Base-by-base conservation (phyloP, 805 yeast genomes). In the Myxozyma geophila region DNA sequence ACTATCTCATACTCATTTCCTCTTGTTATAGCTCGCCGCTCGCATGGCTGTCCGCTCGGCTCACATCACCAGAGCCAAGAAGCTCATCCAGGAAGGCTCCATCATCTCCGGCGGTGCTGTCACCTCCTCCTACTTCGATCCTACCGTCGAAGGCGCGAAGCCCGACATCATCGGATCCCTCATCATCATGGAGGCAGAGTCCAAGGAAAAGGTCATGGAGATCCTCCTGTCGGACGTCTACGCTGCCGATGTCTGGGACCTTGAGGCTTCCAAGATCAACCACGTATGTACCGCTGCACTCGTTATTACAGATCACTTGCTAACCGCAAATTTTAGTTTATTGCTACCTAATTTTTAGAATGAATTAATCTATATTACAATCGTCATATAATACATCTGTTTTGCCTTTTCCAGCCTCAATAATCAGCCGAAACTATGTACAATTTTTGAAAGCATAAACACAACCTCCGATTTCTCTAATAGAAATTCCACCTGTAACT, bases 161-260 rank as follows among this genome's bases (percentile, higher is more conserved):
- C 63, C 63, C 7, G 37, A 53, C 10, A 49, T 56, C 35, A 56
- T 50, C 13, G 63, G 63, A 9, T 54, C 63, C 10, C 15, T 60
- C 33, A 56, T 60, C 23, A 37, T 60, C 17, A 21, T 60, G 21
- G 52, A 60, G 12, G 63, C 60, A 23, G 63, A 59, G 33, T 60
- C 63, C 28, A 55, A 55, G 62, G 63, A 60, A 17, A 19, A 40
- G 17, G 63, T 60, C 21, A 15, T 46, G 19, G 55, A 55, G 36
- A 49, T 60, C 21, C 33, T 60, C 19, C 17, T 55, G 43, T 12
- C 48, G 9, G 63, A 60, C 28, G 64, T 36, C n/a, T 55, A 60
- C 41, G 58, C 51, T 44, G 17, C 36, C 10, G 54, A 52, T 1
- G 63, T 55, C 43, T 60, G 63, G 63, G 63, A 60, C 37, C 33